Conservation (phyloP, 2,329 filamentous ascomycete species). For the Paecilomyces sp. region DNA sequence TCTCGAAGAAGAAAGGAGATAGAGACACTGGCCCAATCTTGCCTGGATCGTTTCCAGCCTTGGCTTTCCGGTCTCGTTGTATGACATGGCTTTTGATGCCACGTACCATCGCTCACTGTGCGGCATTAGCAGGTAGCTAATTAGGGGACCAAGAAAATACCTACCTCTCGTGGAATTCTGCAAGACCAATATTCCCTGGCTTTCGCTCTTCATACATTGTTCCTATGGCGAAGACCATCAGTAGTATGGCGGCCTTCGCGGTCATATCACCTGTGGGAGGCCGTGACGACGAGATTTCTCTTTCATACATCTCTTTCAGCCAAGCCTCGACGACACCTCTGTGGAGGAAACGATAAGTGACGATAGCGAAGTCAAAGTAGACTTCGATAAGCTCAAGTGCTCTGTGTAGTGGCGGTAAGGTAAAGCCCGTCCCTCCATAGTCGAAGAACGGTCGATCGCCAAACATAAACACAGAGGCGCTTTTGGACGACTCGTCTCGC, state of each 20-base stretch:
- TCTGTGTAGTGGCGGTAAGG: conserved; percentile 32
- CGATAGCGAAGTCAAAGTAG: conserved; percentile 56
- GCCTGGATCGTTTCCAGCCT: conserved; percentile 52
- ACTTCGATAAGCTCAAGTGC: conserved; percentile 41
- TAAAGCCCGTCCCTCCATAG: conserved; percentile 22
- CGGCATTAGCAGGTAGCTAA: background rate
- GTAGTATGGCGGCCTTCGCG: conserved; percentile 42
- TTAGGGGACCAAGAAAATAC: conserved; percentile 1
- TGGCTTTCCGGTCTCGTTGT: conserved; percentile 46
- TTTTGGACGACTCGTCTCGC: conserved; percentile 25
- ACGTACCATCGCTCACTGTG: conserved; percentile 31
- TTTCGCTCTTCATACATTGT: conserved; percentile 40
- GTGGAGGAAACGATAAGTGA: conserved; percentile 54
- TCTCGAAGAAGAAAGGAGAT: conserved; percentile 51
- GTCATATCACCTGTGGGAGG: conserved; percentile 36
- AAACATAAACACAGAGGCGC: conserved; percentile 42
- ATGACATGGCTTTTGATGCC: conserved; percentile 28
- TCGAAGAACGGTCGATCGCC: conserved; percentile 45
- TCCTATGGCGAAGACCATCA: conserved; percentile 43
- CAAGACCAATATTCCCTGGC: conserved; percentile 14
- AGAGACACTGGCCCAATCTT: conserved; percentile 51
- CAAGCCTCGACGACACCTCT: conserved; percentile 46
- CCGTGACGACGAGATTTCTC: conserved; percentile 28
- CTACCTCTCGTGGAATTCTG: conserved; percentile 22
- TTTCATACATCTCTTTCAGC: conserved; percentile 34